These are phyloP conservation scores for Neoboletus brunneissimus DNA, from an alignment of 768 basidiomycete species.

Conservation along the genomic window DNA sequence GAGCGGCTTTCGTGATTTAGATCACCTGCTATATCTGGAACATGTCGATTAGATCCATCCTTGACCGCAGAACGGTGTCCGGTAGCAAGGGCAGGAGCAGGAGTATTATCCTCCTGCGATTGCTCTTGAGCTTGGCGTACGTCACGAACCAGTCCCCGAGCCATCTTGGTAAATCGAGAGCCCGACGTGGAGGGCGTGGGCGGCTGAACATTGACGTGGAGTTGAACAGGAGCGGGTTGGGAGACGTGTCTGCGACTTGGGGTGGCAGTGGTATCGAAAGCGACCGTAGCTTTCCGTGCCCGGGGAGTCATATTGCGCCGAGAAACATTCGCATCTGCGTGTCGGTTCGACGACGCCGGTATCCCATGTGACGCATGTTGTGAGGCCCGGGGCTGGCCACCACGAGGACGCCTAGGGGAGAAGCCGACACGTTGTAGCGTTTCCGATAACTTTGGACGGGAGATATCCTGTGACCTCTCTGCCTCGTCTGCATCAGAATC, in stretches of 20 bases:
- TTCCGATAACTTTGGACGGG: conserved; percentile 67
- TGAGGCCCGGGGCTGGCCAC: conserved; percentile 33
- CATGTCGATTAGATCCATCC: conserved; percentile 31
- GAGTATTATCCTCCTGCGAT: conserved; percentile 8
- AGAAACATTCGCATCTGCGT: conserved; percentile 13
- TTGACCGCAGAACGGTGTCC: conserved; percentile 7
- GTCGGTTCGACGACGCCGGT: conserved; percentile 13
- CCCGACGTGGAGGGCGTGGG: conserved; percentile 56
- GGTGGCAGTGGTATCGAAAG: conserved; percentile 29
- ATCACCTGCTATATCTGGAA: conserved; percentile 12
- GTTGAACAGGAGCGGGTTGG: conserved; percentile 33
- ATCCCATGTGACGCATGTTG: conserved; percentile 11
- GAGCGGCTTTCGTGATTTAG: conserved; percentile 4
- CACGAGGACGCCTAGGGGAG: conserved; percentile 74
- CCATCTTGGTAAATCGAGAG: conserved; percentile 62
- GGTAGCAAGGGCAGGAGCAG: background rate
- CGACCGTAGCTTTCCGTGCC: conserved; percentile 26
- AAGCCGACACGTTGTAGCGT: conserved; percentile 66
- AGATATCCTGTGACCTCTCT: conserved; percentile 39
- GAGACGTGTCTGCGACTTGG: conserved; percentile 26
- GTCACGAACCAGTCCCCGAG: conserved; percentile 53
- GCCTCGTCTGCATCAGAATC: conserved; percentile 52
- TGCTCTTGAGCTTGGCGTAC: conserved; percentile 42
- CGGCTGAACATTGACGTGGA: conserved; percentile 53
- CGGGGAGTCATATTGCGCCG: conserved; percentile 35